Evolutionary conservation across 1,284 basidiomycete species (phyloP), one percentile per base, ranked within the genome.

Genomic region (Pseudozyma thailandica): DNA sequence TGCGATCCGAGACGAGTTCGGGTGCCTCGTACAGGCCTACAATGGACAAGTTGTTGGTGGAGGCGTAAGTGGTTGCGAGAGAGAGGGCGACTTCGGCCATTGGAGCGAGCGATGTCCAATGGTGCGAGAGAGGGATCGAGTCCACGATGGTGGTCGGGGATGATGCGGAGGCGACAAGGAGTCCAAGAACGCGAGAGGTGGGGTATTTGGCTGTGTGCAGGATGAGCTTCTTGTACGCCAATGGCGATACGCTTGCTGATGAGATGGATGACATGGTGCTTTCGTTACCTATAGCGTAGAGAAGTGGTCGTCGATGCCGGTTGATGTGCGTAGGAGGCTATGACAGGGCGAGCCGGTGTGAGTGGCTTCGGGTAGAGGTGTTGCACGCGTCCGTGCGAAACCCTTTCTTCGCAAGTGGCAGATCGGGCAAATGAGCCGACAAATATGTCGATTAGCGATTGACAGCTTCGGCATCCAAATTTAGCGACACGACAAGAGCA

Each of bases 21-120:
- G 70, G 70, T 45, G 70, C 70, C 25, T 72, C 70, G 53, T 72
- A 72, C 13, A 72, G 23, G 1, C 70, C 70, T 2, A 72, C 53
- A 10, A 72, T 30, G 21, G 16, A 4, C 12, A 68, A 50, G 8
- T 42, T 45, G 13, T 51, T 51, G 3, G 60, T 39, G 8, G 60
- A 49, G 10, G 60, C 64, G 27, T 64, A 61, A 1, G 59, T 38
- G 8, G 55, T 50, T 5, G 69, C 57, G 8, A 73, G 57, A 2
- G 65, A 53, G 1, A 73, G 51, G 0, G 59, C 71, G 3, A 53
- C 71, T 37, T 73, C 71, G 3, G 65, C 65, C 43, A 69, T 64
- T 7, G 71, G 65, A 3, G 61, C 50, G 18, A 73, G 60, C 1
- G 55, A 31, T 4, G 64, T 73, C 71, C 71, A 73, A 57, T 73